These are phyloP conservation scores for Zygoascus biomembranicola DNA, from an alignment of 805 yeast species.

Conservation along the genomic window DNA sequence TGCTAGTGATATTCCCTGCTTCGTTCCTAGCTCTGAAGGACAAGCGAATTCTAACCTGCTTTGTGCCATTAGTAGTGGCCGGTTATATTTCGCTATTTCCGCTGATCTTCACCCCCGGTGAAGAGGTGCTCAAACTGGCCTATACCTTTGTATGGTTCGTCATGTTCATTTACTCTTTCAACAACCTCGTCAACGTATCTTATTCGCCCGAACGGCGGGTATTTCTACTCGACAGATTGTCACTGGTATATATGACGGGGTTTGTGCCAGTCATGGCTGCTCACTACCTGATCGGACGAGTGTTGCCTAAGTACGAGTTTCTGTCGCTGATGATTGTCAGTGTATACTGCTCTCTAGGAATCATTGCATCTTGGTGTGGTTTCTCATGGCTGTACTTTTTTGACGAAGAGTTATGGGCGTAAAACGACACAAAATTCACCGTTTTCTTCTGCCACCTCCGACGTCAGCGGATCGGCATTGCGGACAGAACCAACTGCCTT, in stretches of 20 bases:
- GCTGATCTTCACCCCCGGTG: conserved; percentile 68
- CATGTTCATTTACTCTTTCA: conserved; percentile 62
- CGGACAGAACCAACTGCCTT: conserved; percentile 68
- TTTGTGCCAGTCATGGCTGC: conserved; percentile 55
- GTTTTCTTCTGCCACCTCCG: neutral
- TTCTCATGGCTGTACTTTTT: conserved; percentile 82
- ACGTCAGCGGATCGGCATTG: conserved; percentile 33
- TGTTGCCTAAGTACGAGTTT: conserved; percentile 56
- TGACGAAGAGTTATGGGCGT: conserved; percentile 41
- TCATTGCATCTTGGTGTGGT: conserved; percentile 80
- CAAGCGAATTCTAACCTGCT: conserved; percentile 61
- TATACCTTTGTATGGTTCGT: conserved; percentile 84
- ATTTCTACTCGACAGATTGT: conserved; percentile 64
- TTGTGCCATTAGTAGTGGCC: conserved; percentile 61
- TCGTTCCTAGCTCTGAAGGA: conserved; percentile 67
- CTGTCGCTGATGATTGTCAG: conserved; percentile 74
- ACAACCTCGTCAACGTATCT: conserved; percentile 34
- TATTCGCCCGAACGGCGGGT: conserved; percentile 20
- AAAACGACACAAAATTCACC: neutral
- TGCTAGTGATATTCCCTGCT: conserved; percentile 81
- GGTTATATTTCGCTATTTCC: conserved; percentile 90
- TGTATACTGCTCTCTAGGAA: conserved; percentile 79
- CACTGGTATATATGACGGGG: conserved; percentile 57
- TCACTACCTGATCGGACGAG: conserved; percentile 48
- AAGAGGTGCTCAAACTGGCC: conserved; percentile 64